phyloP scores from a whole-genome alignment of 768 basidiomycete genomes.

The Pulveroboletus sp. region DNA sequence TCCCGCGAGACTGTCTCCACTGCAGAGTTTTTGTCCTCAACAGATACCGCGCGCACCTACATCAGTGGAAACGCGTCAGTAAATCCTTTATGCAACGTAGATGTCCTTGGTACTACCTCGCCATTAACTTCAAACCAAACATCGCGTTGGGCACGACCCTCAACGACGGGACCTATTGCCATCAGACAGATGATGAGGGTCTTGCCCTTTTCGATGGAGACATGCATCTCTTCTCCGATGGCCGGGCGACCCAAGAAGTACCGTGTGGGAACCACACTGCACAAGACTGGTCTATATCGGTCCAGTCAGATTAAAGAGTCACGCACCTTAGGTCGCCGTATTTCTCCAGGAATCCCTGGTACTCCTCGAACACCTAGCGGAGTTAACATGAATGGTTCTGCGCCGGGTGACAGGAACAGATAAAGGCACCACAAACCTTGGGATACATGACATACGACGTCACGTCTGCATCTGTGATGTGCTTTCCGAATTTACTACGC shows the following conservation, averaged over 20 bases:
- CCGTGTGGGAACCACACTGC: slow-evolving; percentile 91
- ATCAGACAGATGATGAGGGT: slow-evolving; percentile 94
- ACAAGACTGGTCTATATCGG: slow-evolving; percentile 13
- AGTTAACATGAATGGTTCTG: slow-evolving; percentile 11
- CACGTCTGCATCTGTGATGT: slow-evolving; percentile 91
- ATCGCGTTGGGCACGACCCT: slow-evolving; percentile 88
- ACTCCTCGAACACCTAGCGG: slow-evolving; percentile 90
- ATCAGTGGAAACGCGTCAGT: slow-evolving; percentile 14
- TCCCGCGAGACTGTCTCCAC: slow-evolving; percentile 93
- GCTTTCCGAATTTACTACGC: slow-evolving; percentile 90
- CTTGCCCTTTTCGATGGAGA: slow-evolving; percentile 95
- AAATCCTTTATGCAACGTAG: slow-evolving; percentile 8
- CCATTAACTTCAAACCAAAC: slow-evolving; percentile 99
- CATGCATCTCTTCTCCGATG: slow-evolving; percentile 93
- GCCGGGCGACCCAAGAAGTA: slow-evolving; percentile 94
- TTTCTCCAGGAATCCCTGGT: slow-evolving; percentile 89
- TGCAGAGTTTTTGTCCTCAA: slow-evolving; percentile 96
- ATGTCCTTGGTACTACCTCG: slow-evolving; percentile 50
- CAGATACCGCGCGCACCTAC: slow-evolving; percentile 88
- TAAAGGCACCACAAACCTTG: slow-evolving; percentile 52
- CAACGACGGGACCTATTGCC: slow-evolving; percentile 90
- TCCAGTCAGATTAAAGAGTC: neutral
- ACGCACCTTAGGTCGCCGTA: slow-evolving; percentile 89
- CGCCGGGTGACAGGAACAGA: slow-evolving; percentile 1
- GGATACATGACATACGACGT: slow-evolving; percentile 98